Base-by-base conservation (phyloP, 768 basidiomycete genomes). In the Tylopilus plumbeoviolaceoides region DNA sequence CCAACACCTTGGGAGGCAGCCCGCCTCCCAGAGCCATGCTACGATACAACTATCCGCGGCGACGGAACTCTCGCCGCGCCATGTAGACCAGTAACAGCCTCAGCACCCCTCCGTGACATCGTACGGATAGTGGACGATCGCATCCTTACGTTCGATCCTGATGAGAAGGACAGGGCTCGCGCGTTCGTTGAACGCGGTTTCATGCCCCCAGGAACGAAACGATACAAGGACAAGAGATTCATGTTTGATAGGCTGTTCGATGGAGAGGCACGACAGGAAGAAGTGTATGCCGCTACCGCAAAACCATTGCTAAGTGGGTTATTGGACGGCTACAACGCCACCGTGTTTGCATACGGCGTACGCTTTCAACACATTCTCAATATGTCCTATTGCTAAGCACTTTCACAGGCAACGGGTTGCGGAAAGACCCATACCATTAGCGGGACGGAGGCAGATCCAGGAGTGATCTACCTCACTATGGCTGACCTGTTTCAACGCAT, bases 371-470 rank as follows among this genome's bases (percentile, higher is more conserved):
- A 52, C 45, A 9, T 35, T 36, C 18, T 49, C 23, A 47, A 23
- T 15, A 18, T 30, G 20, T 53, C 23, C 48, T 50, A 27, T 59
- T 27, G 44, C 57, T 46, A 49, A 63, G 59, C 44, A 48, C 7
- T 56, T 41, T 52, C 40, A 18, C 64, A 98, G 97, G 97, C 97
- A 21, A 98, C 97, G n/a, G 97, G 97, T n/a, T 98, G 97, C 68
- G 97, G 97, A 58, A 99, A 99, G 72, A 99, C 97, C 5, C 95
- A 98, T 71, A 99, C 97, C 18, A 98, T 99, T 69, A 97, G 93
- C 62, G 95, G 95, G 52, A 87, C 89, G 35, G 86, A 88, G 42
- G 66, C 69, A 20, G 89, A 95, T 67, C 92, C 91, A 17, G 97
- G 97, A 28, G 85, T 97, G 62, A 97, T 98, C 68, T 94, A 98